Evolutionary conservation across 805 yeast species (phyloP), one percentile per base, ranked within the genome.

Genomic region (Kregervanrija fluxuum): DNA sequence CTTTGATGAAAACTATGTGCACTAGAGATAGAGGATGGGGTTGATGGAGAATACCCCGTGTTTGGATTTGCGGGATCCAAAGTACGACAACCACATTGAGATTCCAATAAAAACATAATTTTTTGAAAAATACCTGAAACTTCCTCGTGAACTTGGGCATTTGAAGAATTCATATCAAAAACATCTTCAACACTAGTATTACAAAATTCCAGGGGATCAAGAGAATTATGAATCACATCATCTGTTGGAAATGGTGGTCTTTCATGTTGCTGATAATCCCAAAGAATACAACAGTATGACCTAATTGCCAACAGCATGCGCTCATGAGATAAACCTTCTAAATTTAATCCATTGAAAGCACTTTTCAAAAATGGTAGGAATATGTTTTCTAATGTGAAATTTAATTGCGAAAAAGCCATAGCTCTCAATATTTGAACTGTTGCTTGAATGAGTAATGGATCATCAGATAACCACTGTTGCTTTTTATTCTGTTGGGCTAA

Each of bases 181-280:
- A 73, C 70, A 43, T 73, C 71, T 28, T 65, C 70, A 10, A 41
- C 39, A 17, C 46, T 42, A 22, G 51, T 54, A 40, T 57, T 60
- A 46, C 61, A 55, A 31, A 59, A 62, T 35, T 62, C 66, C 49
- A 60, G 51, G 9, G 66, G 67, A 43, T 62, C 67, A 12, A 63
- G 41, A 1, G 65, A 57, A 13, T 60, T 54, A 33, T 56, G 61
- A 16, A 70, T 56, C 1, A 69, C 68, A 36, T 70, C 74, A 48
- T 76, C 79, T 3, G 77, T 68, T 28, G 95, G 97, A 61, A 88
- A 91, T 1, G 71, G 71, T 0, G 97, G 96, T 44, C 77, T 67
- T 37, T 74, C 78, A 11, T 73, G 69, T 3, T 66, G 48, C 44
- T 75, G 75, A 42, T 70, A 73, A 48, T 86, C 95, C 44, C 76